Conservation (phyloP, 164 flowering plant species). For the Platanus orientalis region DNA sequence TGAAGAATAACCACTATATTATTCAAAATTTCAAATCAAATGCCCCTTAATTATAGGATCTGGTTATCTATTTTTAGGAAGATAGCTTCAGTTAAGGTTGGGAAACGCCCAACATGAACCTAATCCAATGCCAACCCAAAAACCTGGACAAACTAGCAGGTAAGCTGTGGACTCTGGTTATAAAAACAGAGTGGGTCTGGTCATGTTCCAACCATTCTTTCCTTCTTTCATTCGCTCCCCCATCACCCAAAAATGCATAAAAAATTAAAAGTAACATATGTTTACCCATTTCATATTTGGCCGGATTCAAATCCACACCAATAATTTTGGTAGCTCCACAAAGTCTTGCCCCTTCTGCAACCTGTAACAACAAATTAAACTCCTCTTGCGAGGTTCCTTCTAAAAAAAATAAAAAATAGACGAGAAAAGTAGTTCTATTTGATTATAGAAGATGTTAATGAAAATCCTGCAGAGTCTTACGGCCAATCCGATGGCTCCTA, state of each 20-base stretch:
- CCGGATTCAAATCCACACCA: slow-evolving; percentile 58
- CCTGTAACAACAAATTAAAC: slow-evolving; percentile 27
- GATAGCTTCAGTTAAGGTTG: no score
- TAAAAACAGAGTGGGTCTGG: no score
- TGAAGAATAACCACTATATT: neutral
- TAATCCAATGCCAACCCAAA: no score
- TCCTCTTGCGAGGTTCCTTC: neutral
- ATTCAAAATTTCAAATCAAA: neutral
- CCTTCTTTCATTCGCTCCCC: no score
- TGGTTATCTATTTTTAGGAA: no score
- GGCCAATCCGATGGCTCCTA: slow-evolving; percentile 71
- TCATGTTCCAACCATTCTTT: no score
- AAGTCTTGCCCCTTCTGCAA: slow-evolving; percentile 62
- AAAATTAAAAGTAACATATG: neutral
- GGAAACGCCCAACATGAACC: no score
- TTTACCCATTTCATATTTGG: slow-evolving; percentile 55
- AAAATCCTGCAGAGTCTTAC: slow-evolving; percentile 20
- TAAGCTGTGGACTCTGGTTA: no score
- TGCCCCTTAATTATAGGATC: no score
- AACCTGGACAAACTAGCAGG: no score
- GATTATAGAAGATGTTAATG: neutral
- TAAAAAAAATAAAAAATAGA: no score
- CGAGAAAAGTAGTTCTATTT: no score
- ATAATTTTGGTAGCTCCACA: slow-evolving; percentile 62
- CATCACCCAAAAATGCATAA: neutral